These are phyloP conservation scores for Malus fusca DNA, from an alignment of 306 rosid species.

Conservation along the genomic window DNA sequence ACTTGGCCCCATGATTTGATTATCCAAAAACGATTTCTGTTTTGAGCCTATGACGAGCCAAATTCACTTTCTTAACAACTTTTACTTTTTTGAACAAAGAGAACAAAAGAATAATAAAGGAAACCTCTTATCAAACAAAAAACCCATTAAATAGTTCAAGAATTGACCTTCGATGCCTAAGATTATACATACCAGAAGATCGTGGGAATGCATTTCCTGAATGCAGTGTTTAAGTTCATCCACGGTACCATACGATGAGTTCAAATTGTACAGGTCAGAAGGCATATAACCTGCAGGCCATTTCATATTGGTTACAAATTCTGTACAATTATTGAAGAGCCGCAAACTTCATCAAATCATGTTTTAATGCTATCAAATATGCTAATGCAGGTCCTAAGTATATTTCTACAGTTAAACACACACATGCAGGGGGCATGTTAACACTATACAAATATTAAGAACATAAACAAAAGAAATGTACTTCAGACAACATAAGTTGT, in stretches of 20 bases:
- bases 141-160: background rate
- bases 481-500: background rate
- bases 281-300: conserved; percentile 73
- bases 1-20: background rate
- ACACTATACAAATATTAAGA: background rate
- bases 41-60: background rate
- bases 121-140: background rate
- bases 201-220: conserved; percentile 63
- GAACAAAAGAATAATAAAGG: background rate
- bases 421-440: background rate
- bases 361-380: background rate
- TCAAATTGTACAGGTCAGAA: conserved; percentile 74
- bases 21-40: background rate
- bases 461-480: background rate
- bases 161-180: conserved; percentile 1
- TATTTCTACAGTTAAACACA: background rate
- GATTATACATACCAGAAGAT: conserved; percentile 45
- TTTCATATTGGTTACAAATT: conserved; percentile 16
- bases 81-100: background rate
- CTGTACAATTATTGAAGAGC: background rate
- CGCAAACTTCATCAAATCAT: background rate
- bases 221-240: conserved; percentile 67
- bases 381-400: background rate
- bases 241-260: conserved; percentile 61
- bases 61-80: background rate